Evolutionary conservation across 2,329 filamentous ascomycete species (phyloP), one percentile per base, ranked within the genome.

Genomic region (Ophiostoma himal-ulmi): DNA sequence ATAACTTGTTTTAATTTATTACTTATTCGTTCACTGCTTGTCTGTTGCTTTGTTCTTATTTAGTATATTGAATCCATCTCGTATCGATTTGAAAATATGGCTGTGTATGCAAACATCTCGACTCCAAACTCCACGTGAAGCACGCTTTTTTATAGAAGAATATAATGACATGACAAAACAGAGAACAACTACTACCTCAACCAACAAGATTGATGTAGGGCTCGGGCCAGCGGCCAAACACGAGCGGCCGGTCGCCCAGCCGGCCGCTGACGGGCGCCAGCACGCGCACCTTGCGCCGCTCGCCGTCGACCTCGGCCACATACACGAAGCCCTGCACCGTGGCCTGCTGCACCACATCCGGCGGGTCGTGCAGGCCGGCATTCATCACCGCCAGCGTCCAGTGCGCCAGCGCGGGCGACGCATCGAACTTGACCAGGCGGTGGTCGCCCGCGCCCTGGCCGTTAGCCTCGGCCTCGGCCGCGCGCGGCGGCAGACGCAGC

Each of bases 241-340:
- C 83, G 76, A 98, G 82, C 5, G 94, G 93, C 76, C 89, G 85
- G 74, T 91, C 87, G 0, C 92, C 93, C 72, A 97, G 84, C 71
- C 91, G 85, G 2, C 93, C 93, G 69, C 91, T 91, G 72, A 97
- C 88, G 1, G 95, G 95, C 22, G 92, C 89, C 71, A 99, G 81
- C 26, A 98, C 83, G 76, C 92, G 91, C 41, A 97, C 83, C 78
- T 91, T 91, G 74, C 88, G 88, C 78, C 91, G 91, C 75, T 91
- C 89, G 77, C 92, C 91, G 76, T 99, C 94, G 4, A 98, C 92
- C 73, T 97, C 92, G 0, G 92, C 90, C 20, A 98, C 91, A 76
- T 97, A 97, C 39, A 97, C 86, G 77, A 96, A 99, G 0, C 95
- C 95, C 85, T 96, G 91, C 39, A 98, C 89, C 70, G 90, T 91